phyloP scores from a whole-genome alignment of 305 asterid genomes.

The Rubia tinctorum region DNA sequence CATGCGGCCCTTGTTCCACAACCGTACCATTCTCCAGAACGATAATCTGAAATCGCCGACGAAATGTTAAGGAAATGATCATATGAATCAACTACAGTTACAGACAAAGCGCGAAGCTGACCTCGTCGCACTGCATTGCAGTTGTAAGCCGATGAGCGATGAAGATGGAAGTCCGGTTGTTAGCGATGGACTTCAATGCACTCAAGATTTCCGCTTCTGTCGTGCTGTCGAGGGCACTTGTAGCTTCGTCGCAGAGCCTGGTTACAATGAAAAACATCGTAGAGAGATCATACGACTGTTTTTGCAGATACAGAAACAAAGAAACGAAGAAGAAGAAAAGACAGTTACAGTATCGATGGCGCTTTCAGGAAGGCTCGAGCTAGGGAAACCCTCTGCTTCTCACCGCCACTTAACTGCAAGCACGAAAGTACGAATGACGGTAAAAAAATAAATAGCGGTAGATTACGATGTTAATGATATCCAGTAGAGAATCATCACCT shows the following conservation, averaged over 20 bases:
- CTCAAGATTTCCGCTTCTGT: constrained; percentile 89
- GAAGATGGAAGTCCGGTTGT: constrained; percentile 77
- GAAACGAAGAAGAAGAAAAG: neutral
- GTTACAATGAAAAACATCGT: constrained; percentile 13
- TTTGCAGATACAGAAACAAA: neutral
- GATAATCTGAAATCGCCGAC: constrained; percentile 49
- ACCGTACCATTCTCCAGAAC: constrained; percentile 92
- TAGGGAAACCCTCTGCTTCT: constrained; percentile 97
- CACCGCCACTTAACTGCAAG: constrained; percentile 97
- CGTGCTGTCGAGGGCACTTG: constrained; percentile 98
- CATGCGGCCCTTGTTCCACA: constrained; percentile 95
- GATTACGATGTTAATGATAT: neutral
- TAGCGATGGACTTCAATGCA: constrained; percentile 77
- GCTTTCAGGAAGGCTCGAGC: constrained; percentile 98
- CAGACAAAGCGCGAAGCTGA: neutral
- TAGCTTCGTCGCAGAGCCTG: constrained; percentile 99
- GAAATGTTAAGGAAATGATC: neutral
- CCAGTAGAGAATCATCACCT: constrained; percentile 34
- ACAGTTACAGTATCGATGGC: constrained; percentile 82
- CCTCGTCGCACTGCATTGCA: constrained; percentile 99
- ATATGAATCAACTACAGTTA: no score
- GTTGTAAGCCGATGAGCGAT: constrained; percentile 97
- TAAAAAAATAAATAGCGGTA: constrained; percentile 6
- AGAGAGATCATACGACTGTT: neutral
- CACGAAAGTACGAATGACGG: constrained; percentile 23